Conservation (phyloP, 73 alveolate genomes). For the Uronychia setigera region DNA sequence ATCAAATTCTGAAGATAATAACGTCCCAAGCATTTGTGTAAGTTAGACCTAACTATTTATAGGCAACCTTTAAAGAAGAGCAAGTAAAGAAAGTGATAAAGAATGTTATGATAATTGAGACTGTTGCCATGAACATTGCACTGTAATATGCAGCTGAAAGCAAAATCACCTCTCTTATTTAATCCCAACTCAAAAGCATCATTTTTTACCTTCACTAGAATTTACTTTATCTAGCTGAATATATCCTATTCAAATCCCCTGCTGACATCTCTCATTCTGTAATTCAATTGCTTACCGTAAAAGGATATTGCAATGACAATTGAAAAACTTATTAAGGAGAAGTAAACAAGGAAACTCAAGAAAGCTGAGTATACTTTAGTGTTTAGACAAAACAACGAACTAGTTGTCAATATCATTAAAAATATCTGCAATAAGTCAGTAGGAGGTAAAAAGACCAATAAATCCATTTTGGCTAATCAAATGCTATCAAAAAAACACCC, state of each 20-base stretch:
- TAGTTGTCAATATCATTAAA: neutral
- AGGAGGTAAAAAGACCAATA: conserved; percentile 43
- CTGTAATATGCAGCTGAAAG: neutral
- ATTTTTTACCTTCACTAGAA: conserved; percentile 32
- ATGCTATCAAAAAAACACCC: neutral
- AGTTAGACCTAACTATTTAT: neutral
- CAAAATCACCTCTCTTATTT: neutral
- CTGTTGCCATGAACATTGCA: neutral
- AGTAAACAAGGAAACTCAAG: neutral
- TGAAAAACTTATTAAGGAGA: neutral
- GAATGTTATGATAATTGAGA: neutral
- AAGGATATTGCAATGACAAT: neutral
- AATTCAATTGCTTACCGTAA: neutral
- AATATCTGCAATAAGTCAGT: conserved; percentile 16
- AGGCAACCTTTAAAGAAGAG: neutral
- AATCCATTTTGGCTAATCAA: neutral
- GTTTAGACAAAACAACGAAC: neutral
- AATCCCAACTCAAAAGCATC: conserved; percentile 2
- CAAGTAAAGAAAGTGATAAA: neutral
- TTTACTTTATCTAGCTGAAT: conserved; percentile 49
- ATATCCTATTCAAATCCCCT: conserved; percentile 51
- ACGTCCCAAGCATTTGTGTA: neutral
- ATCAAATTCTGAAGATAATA: neutral
- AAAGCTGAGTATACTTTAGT: neutral
- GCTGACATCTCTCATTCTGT: conserved; percentile 19